Evolutionary conservation across 2,329 filamentous ascomycete species (phyloP).

Genomic region (Lecanicillium sp.): DNA sequence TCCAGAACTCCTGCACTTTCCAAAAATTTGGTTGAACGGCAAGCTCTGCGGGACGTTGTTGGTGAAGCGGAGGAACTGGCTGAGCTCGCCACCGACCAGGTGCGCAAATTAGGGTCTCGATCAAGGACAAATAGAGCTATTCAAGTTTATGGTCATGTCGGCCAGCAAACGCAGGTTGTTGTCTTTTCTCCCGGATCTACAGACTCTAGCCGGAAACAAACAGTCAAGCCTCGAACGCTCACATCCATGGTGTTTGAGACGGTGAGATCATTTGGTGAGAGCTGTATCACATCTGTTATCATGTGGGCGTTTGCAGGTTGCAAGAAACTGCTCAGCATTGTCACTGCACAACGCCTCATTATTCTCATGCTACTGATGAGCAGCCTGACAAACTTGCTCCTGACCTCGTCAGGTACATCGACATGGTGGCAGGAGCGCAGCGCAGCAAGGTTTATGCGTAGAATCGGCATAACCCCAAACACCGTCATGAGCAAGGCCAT

Average conservation of each 20-base stretch:
- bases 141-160: slow-evolving; percentile 70
- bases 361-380: slow-evolving; percentile 62
- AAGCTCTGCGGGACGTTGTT: slow-evolving; percentile 67
- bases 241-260: slow-evolving; percentile 66
- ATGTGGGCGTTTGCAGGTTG: slow-evolving; percentile 65
- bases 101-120: slow-evolving; percentile 63
- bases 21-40: slow-evolving; percentile 54
- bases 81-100: slow-evolving; percentile 69
- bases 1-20: slow-evolving; percentile 54
- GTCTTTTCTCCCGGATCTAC: slow-evolving; percentile 45
- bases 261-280: slow-evolving; percentile 64
- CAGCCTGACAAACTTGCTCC: slow-evolving; percentile 61
- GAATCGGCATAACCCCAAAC: slow-evolving; percentile 73
- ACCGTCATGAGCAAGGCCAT: slow-evolving; percentile 76
- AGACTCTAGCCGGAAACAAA: slow-evolving; percentile 43
- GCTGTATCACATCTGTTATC: slow-evolving; percentile 65
- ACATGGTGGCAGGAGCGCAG: slow-evolving; percentile 81
- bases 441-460: slow-evolving; percentile 71
- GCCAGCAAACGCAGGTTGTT: slow-evolving; percentile 56
- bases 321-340: slow-evolving; percentile 56
- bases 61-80: slow-evolving; percentile 67
- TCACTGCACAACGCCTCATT: slow-evolving; percentile 67
- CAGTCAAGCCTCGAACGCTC: slow-evolving; percentile 54
- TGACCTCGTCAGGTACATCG: slow-evolving; percentile 64
- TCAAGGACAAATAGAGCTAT: slow-evolving; percentile 70